Conservation (phyloP, 2,329 filamentous ascomycete genomes). For the Lachnellula subtilissima region DNA sequence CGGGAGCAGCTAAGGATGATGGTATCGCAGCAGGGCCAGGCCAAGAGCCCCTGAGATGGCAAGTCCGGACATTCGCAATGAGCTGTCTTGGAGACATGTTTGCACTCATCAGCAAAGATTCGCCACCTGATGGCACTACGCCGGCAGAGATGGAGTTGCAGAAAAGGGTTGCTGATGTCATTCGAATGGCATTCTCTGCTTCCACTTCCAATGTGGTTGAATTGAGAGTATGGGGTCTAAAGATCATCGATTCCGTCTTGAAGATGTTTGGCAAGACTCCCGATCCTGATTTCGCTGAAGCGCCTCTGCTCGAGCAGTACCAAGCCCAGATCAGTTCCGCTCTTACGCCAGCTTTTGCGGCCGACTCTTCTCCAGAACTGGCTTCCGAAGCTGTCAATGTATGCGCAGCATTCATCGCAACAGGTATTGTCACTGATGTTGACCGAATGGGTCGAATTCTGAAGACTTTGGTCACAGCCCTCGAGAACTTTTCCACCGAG, state of each 20-base stretch:
- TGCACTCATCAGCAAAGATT: conserved; percentile 70
- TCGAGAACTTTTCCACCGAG: conserved; percentile 87
- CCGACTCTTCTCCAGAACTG: conserved; percentile 90
- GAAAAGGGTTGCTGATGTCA: conserved; percentile 80
- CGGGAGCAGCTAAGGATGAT: conserved; percentile 54
- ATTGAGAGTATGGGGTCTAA: conserved; percentile 82
- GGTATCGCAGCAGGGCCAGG: conserved; percentile 52
- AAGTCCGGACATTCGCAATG: conserved; percentile 92
- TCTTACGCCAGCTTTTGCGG: conserved; percentile 90
- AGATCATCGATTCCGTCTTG: conserved; percentile 87
- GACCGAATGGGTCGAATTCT: conserved; percentile 98
- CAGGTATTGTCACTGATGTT: conserved; percentile 93
- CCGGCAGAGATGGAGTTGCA: conserved; percentile 75
- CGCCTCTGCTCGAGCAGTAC: conserved; percentile 93
- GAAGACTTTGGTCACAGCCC: conserved; percentile 81
- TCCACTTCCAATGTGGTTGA: conserved; percentile 91
- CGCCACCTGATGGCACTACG: conserved; percentile 72
- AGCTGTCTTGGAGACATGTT: conserved; percentile 82
- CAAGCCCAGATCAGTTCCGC: conserved; percentile 98
- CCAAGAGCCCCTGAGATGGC: conserved; percentile 90
- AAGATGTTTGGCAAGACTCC: conserved; percentile 95
- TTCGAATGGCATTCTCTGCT: conserved; percentile 94
- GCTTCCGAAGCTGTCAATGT: conserved; percentile 96
- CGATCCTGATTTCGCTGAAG: conserved; percentile 97
- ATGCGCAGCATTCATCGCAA: conserved; percentile 95